These are phyloP conservation scores for Endocalyx cinctus DNA, from an alignment of 2,329 filamentous ascomycete species.

Conservation along the genomic window DNA sequence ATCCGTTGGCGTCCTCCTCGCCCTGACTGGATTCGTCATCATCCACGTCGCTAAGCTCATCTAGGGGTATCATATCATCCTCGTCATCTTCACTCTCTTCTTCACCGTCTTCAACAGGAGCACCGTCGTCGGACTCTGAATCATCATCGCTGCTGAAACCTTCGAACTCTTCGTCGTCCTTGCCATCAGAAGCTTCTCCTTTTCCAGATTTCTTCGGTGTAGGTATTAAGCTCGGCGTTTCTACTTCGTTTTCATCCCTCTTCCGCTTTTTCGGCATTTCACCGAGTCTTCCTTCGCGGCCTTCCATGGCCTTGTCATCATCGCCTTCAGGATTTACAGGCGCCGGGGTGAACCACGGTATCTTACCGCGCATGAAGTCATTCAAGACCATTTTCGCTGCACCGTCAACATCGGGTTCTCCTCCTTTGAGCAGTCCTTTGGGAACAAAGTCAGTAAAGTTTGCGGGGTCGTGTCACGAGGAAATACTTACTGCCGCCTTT, in stretches of 20 bases:
- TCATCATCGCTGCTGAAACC: constrained; percentile 44
- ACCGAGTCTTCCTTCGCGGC: constrained; percentile 72
- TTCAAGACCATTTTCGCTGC: constrained; percentile 97
- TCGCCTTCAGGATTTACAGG: constrained; percentile 51
- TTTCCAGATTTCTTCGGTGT: neutral
- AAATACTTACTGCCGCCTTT: constrained; percentile 84
- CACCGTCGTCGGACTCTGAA: constrained; percentile 18
- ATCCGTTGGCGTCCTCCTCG: constrained; percentile 30
- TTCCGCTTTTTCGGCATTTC: constrained; percentile 85
- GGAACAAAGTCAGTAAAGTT: too few species aligned
- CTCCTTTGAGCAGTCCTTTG: constrained; percentile 83
- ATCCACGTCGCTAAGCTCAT: constrained; percentile 27
- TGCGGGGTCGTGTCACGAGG: too few species aligned
- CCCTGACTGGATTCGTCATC: constrained; percentile 24
- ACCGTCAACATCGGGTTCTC: constrained; percentile 91
- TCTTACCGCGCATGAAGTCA: constrained; percentile 90
- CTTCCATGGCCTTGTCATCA: constrained; percentile 53
- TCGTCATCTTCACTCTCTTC: constrained; percentile 34
- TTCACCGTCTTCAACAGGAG: constrained; percentile 27
- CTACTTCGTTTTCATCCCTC: constrained; percentile 47
- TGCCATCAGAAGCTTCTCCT: constrained; percentile 8
- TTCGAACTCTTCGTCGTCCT: constrained; percentile 39
- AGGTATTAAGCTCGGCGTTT: constrained; percentile 20
- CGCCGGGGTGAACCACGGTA: constrained; percentile 91
- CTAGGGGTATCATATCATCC: constrained; percentile 44